phyloP scores from a whole-genome alignment of 805 yeast genomes.

The Blastobotrys attinorum region DNA sequence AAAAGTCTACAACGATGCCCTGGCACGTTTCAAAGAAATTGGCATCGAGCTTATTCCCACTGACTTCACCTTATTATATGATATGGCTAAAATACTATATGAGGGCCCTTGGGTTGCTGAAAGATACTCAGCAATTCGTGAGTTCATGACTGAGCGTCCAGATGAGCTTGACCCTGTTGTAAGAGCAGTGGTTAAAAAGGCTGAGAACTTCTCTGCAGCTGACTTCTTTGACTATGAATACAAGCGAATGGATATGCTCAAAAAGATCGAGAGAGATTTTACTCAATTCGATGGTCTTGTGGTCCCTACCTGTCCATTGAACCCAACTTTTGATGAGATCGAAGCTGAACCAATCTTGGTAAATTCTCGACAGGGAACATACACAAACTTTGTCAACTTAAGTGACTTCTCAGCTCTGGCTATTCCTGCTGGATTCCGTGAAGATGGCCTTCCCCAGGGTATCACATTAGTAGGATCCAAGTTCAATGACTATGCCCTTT shows the following conservation, averaged over 20 bases:
- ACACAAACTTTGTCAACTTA: slow-evolving; percentile 92
- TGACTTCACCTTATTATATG: slow-evolving; percentile 69
- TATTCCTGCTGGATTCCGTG: slow-evolving; percentile 81
- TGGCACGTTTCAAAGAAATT: slow-evolving; percentile 41
- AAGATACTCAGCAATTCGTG: slow-evolving; percentile 75
- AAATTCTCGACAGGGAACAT: slow-evolving; percentile 93
- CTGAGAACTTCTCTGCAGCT: slow-evolving; percentile 71
- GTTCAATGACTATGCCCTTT: slow-evolving; percentile 81
- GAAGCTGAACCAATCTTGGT: slow-evolving; percentile 69
- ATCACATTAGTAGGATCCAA: slow-evolving; percentile 75
- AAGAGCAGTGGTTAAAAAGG: slow-evolving; percentile 62
- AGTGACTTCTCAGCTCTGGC: slow-evolving; percentile 92
- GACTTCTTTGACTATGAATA: slow-evolving; percentile 82
- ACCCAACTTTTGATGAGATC: slow-evolving; percentile 72
- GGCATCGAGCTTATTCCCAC: slow-evolving; percentile 56
- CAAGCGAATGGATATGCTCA: slow-evolving; percentile 71
- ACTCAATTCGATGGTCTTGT: slow-evolving; percentile 62
- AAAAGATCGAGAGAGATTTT: slow-evolving; percentile 50
- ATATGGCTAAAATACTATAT: slow-evolving; percentile 78
- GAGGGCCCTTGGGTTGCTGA: slow-evolving; percentile 99
- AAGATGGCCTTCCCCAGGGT: slow-evolving; percentile 87
- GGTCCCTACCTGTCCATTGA: slow-evolving; percentile 92
- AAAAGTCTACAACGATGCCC: slow-evolving; percentile 52
- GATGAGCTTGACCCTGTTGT: slow-evolving; percentile 81
- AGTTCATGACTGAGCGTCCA: slow-evolving; percentile 64